These are phyloP conservation scores for Thamnidium elegans DNA, from an alignment of 192 early-diverging fungal species.

Conservation along the genomic window DNA sequence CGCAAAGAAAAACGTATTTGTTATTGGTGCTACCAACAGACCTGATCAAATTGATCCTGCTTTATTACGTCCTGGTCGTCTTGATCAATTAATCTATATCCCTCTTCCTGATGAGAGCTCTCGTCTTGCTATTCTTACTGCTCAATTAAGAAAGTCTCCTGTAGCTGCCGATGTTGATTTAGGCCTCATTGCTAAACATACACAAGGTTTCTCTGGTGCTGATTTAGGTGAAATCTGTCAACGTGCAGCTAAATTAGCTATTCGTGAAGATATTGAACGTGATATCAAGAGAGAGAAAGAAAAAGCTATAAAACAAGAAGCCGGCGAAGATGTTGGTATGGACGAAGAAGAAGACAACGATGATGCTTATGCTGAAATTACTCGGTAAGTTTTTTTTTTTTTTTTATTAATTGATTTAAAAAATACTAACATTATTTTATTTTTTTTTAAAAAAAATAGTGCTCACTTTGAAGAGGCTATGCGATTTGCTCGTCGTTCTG, in stretches of 20 bases:
- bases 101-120: constrained; percentile 71
- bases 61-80: constrained; percentile 94
- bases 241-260: constrained; percentile 94
- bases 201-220: constrained; percentile 95
- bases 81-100: constrained; percentile 99
- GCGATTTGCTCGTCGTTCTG: constrained; percentile 94
- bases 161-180: constrained; percentile 78
- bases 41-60: constrained; percentile 98
- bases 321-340: constrained; percentile 75
- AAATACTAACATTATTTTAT: not conserved
- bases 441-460: constrained; percentile 25
- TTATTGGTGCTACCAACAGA: constrained; percentile 98
- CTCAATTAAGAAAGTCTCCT: constrained; percentile 94
- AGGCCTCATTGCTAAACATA: constrained; percentile 79
- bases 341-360: constrained; percentile 75
- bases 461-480: constrained; percentile 99
- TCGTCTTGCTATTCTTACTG: constrained; percentile 77
- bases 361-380: constrained; percentile 82
- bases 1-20: constrained; percentile 95
- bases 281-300: constrained; percentile 75
- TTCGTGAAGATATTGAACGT: constrained; percentile 91
- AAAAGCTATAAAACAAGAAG: constrained; percentile 61
- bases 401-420: not conserved
- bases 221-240: constrained; percentile 99
- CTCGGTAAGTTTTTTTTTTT: constrained; percentile 42